Evolutionary conservation across 495 filamentous ascomycete genomes (phyloP).

Genomic region (Lasiosphaeria ovina): DNA sequence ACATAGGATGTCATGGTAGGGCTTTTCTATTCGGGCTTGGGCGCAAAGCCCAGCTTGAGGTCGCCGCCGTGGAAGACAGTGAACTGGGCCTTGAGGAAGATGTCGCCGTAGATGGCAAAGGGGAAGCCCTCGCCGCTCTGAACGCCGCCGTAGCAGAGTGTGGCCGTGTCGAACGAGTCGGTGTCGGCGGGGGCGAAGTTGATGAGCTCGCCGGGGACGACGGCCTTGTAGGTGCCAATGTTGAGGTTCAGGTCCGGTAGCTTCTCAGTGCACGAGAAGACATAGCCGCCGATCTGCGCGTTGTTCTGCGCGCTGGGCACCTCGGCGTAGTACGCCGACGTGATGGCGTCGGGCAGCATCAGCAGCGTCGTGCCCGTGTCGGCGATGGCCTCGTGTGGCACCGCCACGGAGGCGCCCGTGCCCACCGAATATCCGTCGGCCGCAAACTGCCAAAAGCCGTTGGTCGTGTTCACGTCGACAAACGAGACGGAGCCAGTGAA

Average conservation of each 20-base stretch:
- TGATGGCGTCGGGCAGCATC: slow-evolving; percentile 57
- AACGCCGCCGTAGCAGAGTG: slow-evolving; percentile 64
- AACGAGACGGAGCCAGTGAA: slow-evolving; percentile 63
- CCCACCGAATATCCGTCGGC: slow-evolving; percentile 57
- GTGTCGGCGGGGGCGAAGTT: slow-evolving; percentile 54
- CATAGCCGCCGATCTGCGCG: slow-evolving; percentile 50
- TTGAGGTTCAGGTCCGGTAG: slow-evolving; percentile 49
- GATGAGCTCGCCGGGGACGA: slow-evolving; percentile 59
- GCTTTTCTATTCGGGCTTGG: slow-evolving; percentile 29
- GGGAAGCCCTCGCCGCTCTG: slow-evolving; percentile 61
- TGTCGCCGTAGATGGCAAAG: slow-evolving; percentile 76
- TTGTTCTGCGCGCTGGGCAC: slow-evolving; percentile 55
- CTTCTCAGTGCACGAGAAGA: slow-evolving; percentile 36
- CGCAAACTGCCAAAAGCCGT: slow-evolving; percentile 75
- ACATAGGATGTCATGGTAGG: no score
- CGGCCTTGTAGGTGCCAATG: slow-evolving; percentile 56
- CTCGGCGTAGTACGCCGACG: slow-evolving; percentile 64
- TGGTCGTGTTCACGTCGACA: slow-evolving; percentile 53
- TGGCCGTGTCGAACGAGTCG: slow-evolving; percentile 34
- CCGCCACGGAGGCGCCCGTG: slow-evolving; percentile 11
- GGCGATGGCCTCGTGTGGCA: slow-evolving; percentile 46
- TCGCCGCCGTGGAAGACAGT: slow-evolving; percentile 66
- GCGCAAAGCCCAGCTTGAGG: slow-evolving; percentile 62
- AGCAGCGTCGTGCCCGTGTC: slow-evolving; percentile 75
- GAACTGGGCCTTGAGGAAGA: slow-evolving; percentile 82